Evolutionary conservation across 2,329 filamentous ascomycete genomes (phyloP), one percentile per base, ranked within the genome.

Genomic region (Fusarium sp.): DNA sequence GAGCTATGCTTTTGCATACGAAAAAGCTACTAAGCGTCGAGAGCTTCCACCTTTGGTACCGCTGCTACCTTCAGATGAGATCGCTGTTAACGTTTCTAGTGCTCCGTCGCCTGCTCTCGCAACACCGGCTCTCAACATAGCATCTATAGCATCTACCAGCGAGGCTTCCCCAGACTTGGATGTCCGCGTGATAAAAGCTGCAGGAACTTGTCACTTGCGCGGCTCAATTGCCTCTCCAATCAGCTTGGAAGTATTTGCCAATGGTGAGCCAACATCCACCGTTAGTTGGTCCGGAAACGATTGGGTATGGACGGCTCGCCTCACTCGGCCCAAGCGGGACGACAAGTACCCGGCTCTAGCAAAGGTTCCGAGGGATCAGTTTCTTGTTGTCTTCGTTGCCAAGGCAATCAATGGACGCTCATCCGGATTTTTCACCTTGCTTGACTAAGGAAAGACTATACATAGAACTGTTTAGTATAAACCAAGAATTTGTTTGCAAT

Each of bases 1-100:
- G 18, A 62, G 60, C 7, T 79, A 65, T 47, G 77, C 76, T 0
- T 70, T 68, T 32, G 76, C 75, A 2, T 79, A 71, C 20, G 76
- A 79, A 39, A 34, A 50, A 4, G 34, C 45, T 1, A 69, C 47
- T 0, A 26, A 30, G 1, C 62, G 20, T 13, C 47, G 62, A 0
- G 32, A 44, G 4, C 24, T 0, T 2, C 45, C 57, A 4, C 57
- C 39, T 0, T 12, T 65, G 9, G 7, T 39, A 1, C 58, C 58
- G 1, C 13, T 8, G 1, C 18, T 65, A 15, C 18, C 32, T 5
- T 28, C 57, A 6, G 47, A 51, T 6, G 14, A 34, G 32, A 34
- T 34, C 32, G 15, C 32, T 34, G 6, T 34, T 14, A 34, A 14
- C 32, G 6, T 15, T 34, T 34, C 32, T 3, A 34, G 32, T 15